A percentile compares a stretch with the other conserved stretches of the same genome.
Conservation (phyloP, 164 flowering plant genomes). For the Nymphaea thermarum region DNA sequence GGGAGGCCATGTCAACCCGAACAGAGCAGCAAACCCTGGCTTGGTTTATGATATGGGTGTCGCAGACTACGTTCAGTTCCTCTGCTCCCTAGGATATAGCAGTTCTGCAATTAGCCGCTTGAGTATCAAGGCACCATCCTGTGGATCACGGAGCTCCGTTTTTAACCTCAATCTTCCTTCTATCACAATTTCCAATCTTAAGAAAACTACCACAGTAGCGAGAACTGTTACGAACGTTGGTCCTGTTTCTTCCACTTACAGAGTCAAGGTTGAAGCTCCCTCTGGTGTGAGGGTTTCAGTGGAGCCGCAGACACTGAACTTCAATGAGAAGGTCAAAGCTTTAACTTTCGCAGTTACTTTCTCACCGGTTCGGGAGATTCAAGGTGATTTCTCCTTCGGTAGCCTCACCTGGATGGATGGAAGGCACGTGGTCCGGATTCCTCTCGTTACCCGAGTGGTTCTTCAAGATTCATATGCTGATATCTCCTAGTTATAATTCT, state of each 20-base stretch:
- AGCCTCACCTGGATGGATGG: slow-evolving; percentile 6
- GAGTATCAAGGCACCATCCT: slow-evolving; percentile 7
- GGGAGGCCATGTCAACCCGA: slow-evolving; percentile 30
- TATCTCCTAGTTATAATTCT: background rate
- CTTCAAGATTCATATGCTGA: slow-evolving; percentile 5
- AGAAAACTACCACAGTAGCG: slow-evolving; percentile 16
- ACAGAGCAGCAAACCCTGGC: slow-evolving; percentile 33
- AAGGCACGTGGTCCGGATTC: background rate
- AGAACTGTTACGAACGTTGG: slow-evolving; percentile 60
- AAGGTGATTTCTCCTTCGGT: slow-evolving; percentile 2
- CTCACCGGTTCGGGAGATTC: background rate
- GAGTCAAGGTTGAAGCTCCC: slow-evolving; percentile 31
- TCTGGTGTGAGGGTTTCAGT: background rate
- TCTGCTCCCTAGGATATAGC: slow-evolving; percentile 41
- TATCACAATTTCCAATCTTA: slow-evolving; percentile 34
- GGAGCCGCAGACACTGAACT: background rate
- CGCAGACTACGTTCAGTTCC: slow-evolving; percentile 29
- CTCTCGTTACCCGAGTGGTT: background rate
- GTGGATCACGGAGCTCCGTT: slow-evolving; percentile 12
- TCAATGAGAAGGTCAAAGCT: background rate
- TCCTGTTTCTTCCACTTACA: slow-evolving; percentile 25
- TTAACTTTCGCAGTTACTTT: background rate
- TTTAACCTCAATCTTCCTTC: slow-evolving; percentile 43
- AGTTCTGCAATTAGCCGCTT: slow-evolving; percentile 21
- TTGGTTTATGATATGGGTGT: slow-evolving; percentile 31